Evolutionary conservation across 2,329 filamentous ascomycete genomes (phyloP), one percentile per base, ranked within the genome.

Genomic region (Calonectria honghensis): DNA sequence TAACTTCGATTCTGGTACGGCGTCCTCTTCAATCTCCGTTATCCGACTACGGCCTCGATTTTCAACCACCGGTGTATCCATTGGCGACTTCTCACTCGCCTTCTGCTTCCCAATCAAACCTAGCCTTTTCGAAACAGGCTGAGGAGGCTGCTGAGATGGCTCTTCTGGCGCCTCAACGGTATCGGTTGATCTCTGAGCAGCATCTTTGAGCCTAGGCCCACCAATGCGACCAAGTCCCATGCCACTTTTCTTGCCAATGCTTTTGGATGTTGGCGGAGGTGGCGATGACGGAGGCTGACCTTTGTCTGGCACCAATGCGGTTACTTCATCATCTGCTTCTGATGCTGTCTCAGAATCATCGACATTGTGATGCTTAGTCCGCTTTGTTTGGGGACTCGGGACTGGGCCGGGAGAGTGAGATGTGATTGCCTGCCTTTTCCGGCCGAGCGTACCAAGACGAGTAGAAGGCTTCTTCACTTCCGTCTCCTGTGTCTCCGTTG

Each of bases 161-260:
- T 77, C 72, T 35, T 41, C 63, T 20, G 78, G 75, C 11, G 66
- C 59, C 31, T 78, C 73, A 57, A 52, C 14, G 45, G 48, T 27
- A 7, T 69, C 63, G 35, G 68, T 24, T 48, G 65, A 37, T 48
- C 74, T 66, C 32, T 74, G 66, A n/a, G 74, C 59, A 27, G 73
- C 63, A 48, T 48, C 75, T 74, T 82, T 81, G 24, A 70, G 51
- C 37, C 79, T 78, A n/a, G 72, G 65, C 32, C 83, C 84, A 13
- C 87, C 87, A 24, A 89, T 89, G 10, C 82, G 85, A 1, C 88
- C 87, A 18, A 89, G 78, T 0, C 82, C 84, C 18, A 89, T 78
- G 0, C 82, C 84, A 1, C 82, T 79, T 54, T 83, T 85, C 68
- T 78, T 84, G 4, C 78, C 74, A 14, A 45, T 39, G 13, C 80